Evolutionary conservation across 2,329 filamentous ascomycete species (phyloP), one percentile per base, ranked within the genome.

Genomic region (Trematosphaeria pertusa): DNA sequence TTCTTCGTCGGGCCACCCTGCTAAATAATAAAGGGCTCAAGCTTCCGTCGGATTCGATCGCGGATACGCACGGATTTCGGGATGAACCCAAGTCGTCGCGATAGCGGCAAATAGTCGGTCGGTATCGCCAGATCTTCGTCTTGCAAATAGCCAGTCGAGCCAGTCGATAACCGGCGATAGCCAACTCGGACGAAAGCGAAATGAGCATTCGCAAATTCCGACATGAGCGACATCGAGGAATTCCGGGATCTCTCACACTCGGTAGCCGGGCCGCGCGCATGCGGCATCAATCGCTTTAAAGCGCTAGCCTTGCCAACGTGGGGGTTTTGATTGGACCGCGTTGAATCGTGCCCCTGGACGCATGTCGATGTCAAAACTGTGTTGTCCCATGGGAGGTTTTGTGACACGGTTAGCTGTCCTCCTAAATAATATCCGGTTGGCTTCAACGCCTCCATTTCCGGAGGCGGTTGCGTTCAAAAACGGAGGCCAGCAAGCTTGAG

Each of bases 241-340:
- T n/a, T n/a, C n/a, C n/a, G n/a, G n/a, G n/a, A n/a, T n/a, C n/a
- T n/a, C n/a, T 31, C 5, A 15, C 24, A 8, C 36, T 12, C 10
- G 21, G 24, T 10, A n/a, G n/a, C n/a, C n/a, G n/a, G n/a, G n/a
- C n/a, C n/a, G n/a, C n/a, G n/a, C n/a, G n/a, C n/a, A n/a, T n/a
- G n/a, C n/a, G n/a, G n/a, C n/a, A n/a, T n/a, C n/a, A 36, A 35
- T 14, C 33, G 41, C 22, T 20, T 30, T 33, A 28, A 31, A 37
- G 33, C 32, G 14, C n/a, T 37, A 48, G 49, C 49, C 45, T 43
- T 34, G 41, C 33, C 18, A 48, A 52, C 49, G 49, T 42, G 38
- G 14, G 12, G 11, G 28, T 15, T 19, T 42, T 34, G 30, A 42
- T 42, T 42, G 38, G 37, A 4, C 22, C 19, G 15, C 26, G 30